Evolutionary conservation across 139 green algal genomes (phyloP), one percentile per base, ranked within the genome.

Genomic region (Bryopsis sp.): DNA sequence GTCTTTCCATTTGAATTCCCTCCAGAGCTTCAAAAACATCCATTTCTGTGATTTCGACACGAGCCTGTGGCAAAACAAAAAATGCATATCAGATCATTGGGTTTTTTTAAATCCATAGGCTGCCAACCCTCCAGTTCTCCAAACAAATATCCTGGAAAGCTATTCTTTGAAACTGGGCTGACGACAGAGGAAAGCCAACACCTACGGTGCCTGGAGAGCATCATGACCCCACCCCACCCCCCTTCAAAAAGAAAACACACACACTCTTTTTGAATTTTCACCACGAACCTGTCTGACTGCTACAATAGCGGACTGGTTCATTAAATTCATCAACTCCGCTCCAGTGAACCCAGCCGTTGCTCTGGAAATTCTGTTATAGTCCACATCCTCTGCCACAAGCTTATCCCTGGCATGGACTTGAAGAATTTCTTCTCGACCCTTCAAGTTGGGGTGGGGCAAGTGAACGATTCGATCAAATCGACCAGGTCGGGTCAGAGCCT

Each of bases 391-490:
- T 47, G 83, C 82, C 2, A 95, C 63, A 19, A 78, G 64, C 83
- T 94, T 95, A 72, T 86, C 85, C 34, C 87, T 79, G 3, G 85
- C 79, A 71, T 97, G 92, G 48, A 97, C 89, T 78, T 91, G 72
- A 54, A 97, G 76, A 72, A 97, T 97, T 48, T 86, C 86, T 3
- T 82, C 68, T 19, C 92, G 79, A 1, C 91, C 91, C 47, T 77
- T 64, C 8, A 90, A 64, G 66, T 96, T 90, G 28, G 92, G 92
- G 66, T 95, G 75, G 1, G 89, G 87, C 81, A 97, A 84, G 68
- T 92, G 83, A 54, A 98, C 85, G 71, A 97, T 87, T 72, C 93
- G 84, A 84, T 99, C 93, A 77, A 99, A 98, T 64, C 94, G 82
- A 4, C 94, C 94, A 3, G 94, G 90, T 0, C 94, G 82, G 5